Conservation (phyloP, 164 flowering plant genomes). For the Akebia trifoliata region DNA sequence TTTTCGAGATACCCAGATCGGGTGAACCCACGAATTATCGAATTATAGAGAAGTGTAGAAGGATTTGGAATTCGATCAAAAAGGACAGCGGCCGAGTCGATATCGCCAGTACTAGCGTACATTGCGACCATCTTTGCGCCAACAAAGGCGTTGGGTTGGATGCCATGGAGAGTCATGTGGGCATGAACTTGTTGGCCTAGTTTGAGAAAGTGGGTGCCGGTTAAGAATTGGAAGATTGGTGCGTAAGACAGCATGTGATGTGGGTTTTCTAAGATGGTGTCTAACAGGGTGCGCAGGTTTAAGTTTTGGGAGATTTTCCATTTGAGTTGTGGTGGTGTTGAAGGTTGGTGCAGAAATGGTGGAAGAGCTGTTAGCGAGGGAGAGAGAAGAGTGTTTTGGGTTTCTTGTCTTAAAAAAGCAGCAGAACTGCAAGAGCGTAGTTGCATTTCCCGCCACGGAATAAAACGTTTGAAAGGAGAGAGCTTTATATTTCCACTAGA, state of each 20-base stretch:
- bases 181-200: slow-evolving; percentile 15
- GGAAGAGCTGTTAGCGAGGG: background rate
- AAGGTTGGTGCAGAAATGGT: background rate
- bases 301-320: slow-evolving; percentile 4
- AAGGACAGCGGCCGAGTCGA: slow-evolving; percentile 2
- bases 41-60: slow-evolving; percentile 8
- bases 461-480: no score
- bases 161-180: slow-evolving; percentile 7
- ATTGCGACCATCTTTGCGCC: slow-evolving; percentile 12
- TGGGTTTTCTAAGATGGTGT: slow-evolving; percentile 5
- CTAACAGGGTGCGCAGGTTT: slow-evolving; percentile 6
- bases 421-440: background rate
- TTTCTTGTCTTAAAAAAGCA: background rate
- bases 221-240: slow-evolving; percentile 6
- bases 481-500: no score
- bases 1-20: background rate
- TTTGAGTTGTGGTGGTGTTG: background rate
- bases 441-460: background rate
- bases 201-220: slow-evolving; percentile 3
- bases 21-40: slow-evolving; percentile 6
- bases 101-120: slow-evolving; percentile 9
- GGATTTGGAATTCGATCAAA: background rate
- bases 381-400: background rate
- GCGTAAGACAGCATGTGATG: background rate
- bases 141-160: slow-evolving; percentile 6